Evolutionary conservation across 1,284 basidiomycete species (phyloP).

Genomic region (Heterobasidion annosum): DNA sequence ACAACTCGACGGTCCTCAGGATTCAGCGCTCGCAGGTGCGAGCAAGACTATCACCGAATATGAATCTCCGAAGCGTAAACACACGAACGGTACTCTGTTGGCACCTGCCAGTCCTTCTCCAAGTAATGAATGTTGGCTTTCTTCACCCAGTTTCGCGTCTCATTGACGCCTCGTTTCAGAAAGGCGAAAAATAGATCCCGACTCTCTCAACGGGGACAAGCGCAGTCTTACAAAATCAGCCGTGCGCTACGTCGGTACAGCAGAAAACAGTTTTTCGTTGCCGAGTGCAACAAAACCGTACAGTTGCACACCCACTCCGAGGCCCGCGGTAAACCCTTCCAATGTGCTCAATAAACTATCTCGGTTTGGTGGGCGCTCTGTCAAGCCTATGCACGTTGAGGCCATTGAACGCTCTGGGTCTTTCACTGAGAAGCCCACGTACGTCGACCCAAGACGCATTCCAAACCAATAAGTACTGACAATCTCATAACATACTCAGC

Average conservation of each 20-base stretch:
- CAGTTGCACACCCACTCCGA: slow-evolving; percentile 2
- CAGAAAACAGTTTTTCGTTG: not conserved
- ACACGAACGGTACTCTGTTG: slow-evolving; percentile 30
- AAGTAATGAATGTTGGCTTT: not conserved
- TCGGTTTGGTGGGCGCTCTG: slow-evolving; percentile 16
- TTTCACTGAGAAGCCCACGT: slow-evolving; percentile 27
- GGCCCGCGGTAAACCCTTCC: slow-evolving; percentile 27
- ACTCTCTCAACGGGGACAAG: not conserved
- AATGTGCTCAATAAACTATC: slow-evolving; percentile 41
- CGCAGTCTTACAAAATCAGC: not conserved
- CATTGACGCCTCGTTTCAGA: slow-evolving; percentile 18
- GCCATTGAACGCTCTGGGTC: slow-evolving; percentile 27
- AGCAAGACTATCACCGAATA: not conserved
- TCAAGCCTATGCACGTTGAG: slow-evolving; percentile 12
- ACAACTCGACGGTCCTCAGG: slow-evolving; percentile 25
- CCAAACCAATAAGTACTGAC: not conserved
- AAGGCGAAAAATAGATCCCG: slow-evolving; percentile 15
- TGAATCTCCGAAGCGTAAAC: slow-evolving; percentile 42
- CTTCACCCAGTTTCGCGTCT: no score
- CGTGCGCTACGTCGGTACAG: not conserved
- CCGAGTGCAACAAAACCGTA: not conserved
- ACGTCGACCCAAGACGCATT: not conserved
- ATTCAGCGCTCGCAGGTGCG: slow-evolving; percentile 9
- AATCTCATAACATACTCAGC: not conserved
- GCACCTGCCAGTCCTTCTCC: slow-evolving; percentile 18